Evolutionary conservation across 148 eudicot species (phyloP), one percentile per base, ranked within the genome.

Genomic region (Nepenthes mirabilis): DNA sequence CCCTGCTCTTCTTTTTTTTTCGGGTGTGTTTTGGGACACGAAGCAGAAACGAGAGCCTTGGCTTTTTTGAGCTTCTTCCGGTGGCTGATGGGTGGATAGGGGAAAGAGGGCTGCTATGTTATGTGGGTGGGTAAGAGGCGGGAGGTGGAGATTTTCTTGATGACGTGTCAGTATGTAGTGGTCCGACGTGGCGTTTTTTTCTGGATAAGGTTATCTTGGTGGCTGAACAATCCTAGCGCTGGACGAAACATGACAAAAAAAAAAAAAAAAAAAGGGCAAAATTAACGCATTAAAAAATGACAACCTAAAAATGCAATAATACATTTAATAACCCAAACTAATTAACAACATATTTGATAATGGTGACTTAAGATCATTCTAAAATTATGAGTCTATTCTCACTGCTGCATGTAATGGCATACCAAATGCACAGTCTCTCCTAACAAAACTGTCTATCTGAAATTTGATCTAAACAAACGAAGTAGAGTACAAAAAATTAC

Each of bases 191-290:
- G 64, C 64, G 55, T 48, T 9, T 10, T 49, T 61, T 48, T 8
- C 33, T 33, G 64, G 37, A 49, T 61, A 61, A 61, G 52, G 52
- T 61, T 61, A 61, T 61, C 64, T 61, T 49, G 33, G 13, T 59
- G 45, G 45, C 47, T 14, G 14, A 37, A 59, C 10, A 43, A 43
- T 43, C 50, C 50, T 8, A 47, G 50, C 12, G 50, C 1, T 0
- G 50, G 50, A 23, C 12, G 50, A 47, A 47, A 47, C 50, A 47
- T 7, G 23, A 23, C 23, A 23, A 23, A 23, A 23, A 23, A 23
- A 23, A 23, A 23, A 23, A 23, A 23, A 23, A 23, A 23, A 23
- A 23, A n/a, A n/a, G n/a, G 23, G 23, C 23, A 23, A 23, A 23
- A 23, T 23, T 23, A 23, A 23, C 23, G 23, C 23, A 23, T 23